phyloP scores from a whole-genome alignment of 2,329 filamentous ascomycete species.

The Chaetomium sp. region DNA sequence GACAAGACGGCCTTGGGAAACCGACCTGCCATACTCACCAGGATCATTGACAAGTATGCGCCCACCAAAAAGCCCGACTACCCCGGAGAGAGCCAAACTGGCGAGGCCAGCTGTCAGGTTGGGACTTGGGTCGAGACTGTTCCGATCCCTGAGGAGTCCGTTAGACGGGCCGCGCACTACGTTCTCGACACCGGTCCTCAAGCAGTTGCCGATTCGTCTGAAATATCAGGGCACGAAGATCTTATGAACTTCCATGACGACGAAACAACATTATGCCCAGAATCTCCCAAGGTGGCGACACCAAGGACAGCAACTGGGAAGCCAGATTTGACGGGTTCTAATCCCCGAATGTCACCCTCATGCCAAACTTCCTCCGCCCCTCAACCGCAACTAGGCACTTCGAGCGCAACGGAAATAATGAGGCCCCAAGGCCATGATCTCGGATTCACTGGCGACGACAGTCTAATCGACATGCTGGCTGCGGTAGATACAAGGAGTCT shows the following conservation, averaged over 20 bases:
- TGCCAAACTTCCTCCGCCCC: neutral
- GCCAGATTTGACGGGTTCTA: neutral
- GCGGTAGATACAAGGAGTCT: neutral
- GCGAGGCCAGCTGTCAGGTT: neutral
- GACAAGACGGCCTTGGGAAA: conserved; percentile 16
- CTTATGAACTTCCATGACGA: neutral
- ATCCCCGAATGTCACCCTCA: neutral
- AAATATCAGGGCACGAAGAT: neutral
- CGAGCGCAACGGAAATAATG: neutral
- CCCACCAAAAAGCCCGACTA: no score
- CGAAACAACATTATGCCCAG: neutral
- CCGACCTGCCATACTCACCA: conserved; percentile 14
- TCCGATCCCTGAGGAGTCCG: neutral
- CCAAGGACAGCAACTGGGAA: neutral
- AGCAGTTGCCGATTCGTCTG: neutral
- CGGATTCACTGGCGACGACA: conserved; percentile 2
- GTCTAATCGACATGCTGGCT: conserved; percentile 15
- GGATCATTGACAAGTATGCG: neutral
- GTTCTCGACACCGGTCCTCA: neutral
- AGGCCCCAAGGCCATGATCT: neutral
- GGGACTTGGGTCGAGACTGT: conserved; percentile 18
- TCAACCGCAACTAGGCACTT: neutral
- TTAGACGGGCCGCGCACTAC: neutral
- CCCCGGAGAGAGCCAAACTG: neutral
- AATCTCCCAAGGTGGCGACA: neutral